Percentiles rank a stretch among this genome's conserved stretches.
These are phyloP conservation scores for Aureobasidium sp. DNA, from an alignment of 2,329 filamentous ascomycete species.

Conservation along the genomic window DNA sequence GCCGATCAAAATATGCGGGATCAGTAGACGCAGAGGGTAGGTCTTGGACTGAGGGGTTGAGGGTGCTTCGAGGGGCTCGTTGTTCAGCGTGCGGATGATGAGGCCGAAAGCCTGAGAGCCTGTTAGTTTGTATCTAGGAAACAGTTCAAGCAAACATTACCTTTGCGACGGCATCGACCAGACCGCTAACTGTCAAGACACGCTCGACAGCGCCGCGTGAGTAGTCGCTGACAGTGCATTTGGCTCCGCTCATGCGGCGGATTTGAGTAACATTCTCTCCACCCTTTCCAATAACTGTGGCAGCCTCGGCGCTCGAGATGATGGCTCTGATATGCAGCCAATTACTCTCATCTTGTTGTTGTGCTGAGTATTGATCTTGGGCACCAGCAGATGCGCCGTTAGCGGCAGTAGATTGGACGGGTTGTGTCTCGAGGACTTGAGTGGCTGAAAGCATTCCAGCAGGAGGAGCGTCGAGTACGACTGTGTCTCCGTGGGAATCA, in stretches of 20 bases:
- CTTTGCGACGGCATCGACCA: constrained; percentile 95
- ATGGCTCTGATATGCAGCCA: constrained; percentile 98
- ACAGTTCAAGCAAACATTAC: constrained; percentile 41
- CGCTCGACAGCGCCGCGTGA: constrained; percentile 94
- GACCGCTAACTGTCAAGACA: constrained; percentile 93
- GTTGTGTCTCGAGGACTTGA: constrained; percentile 46
- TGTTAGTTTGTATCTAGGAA: constrained; percentile 23
- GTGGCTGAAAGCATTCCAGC: constrained; percentile 39
- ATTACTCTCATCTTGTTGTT: constrained; percentile 75
- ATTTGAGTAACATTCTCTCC: constrained; percentile 99
- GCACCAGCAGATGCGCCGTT: constrained; percentile 48
- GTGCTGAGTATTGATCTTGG: constrained; percentile 25
- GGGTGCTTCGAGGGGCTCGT: constrained; percentile 79
- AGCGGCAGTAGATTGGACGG: constrained; percentile 50
- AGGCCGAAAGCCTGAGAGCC: constrained; percentile 75
- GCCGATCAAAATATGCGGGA: constrained; percentile 94
- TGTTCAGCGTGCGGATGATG: constrained; percentile 96
- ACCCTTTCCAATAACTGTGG: constrained; percentile 96
- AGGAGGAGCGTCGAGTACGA: constrained; percentile 58
- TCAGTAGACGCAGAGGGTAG: constrained; percentile 88
- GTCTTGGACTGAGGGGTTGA: constrained; percentile 95
- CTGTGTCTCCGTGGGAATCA: constrained; percentile 60
- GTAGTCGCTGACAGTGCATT: constrained; percentile 98
- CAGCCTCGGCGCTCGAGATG: constrained; percentile 94
- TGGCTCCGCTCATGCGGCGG: constrained; percentile 86